These are phyloP conservation scores for Leccinum disarticulatum DNA, from an alignment of 768 basidiomycete species.

Conservation along the genomic window DNA sequence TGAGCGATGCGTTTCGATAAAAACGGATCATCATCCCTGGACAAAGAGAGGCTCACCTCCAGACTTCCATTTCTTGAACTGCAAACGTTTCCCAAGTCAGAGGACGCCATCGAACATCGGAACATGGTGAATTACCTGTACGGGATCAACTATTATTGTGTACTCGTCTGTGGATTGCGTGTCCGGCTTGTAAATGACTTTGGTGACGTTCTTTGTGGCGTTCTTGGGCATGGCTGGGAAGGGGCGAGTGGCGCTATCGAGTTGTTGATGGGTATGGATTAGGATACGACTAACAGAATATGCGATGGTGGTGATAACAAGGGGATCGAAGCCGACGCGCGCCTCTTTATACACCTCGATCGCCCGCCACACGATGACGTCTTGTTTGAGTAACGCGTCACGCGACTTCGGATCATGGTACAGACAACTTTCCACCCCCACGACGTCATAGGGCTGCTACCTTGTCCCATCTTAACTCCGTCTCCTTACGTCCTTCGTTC, in stretches of 20 bases:
- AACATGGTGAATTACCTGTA: constrained; percentile 47
- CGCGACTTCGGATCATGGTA: constrained; percentile 24
- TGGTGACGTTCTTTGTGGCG: constrained; percentile 57
- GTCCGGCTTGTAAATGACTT: constrained; percentile 81
- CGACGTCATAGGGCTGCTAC: constrained; percentile 19
- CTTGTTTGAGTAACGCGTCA: constrained; percentile 20
- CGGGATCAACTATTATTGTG: constrained; percentile 63
- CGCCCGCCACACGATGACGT: constrained; percentile 31
- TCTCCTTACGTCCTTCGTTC: constrained; percentile 12
- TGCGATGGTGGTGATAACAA: neutral
- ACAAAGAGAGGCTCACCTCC: constrained; percentile 55
- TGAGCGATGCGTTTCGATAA: constrained; percentile 11
- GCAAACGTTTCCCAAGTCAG: constrained; percentile 9
- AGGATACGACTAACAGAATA: constrained; percentile 13
- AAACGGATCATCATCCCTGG: neutral
- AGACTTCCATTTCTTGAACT: constrained; percentile 79
- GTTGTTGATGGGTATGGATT: constrained; percentile 11
- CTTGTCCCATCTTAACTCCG: constrained; percentile 26
- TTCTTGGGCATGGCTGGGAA: constrained; percentile 41
- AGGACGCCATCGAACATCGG: constrained; percentile 1
- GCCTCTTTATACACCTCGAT: constrained; percentile 26
- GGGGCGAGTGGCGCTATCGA: constrained; percentile 1
- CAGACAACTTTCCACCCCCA: neutral
- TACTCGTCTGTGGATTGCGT: constrained; percentile 71
- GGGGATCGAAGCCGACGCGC: neutral